phyloP scores from a whole-genome alignment of 73 alveolate genomes.

The Paramecium sexaurelia region DNA sequence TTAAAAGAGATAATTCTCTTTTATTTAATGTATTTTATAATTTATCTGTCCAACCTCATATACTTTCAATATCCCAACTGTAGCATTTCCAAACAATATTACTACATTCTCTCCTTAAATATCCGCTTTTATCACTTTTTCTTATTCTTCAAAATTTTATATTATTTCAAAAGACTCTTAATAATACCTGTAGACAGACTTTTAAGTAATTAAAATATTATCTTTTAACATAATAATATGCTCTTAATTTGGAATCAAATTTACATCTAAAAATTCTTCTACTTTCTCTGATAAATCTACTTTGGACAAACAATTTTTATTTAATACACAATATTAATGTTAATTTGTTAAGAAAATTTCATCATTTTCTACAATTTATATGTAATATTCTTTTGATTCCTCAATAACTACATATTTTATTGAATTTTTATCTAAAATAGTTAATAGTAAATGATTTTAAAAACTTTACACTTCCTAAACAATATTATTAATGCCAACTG shows the following conservation, averaged over 20 bases:
- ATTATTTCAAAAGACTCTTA: not conserved
- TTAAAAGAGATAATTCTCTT: not conserved
- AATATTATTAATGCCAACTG: not conserved
- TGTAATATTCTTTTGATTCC: not conserved
- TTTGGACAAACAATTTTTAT: not conserved
- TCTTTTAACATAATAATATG: not conserved
- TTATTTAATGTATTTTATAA: not conserved
- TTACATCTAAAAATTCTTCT: not conserved
- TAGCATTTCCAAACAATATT: not conserved
- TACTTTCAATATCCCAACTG: not conserved
- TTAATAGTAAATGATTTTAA: not conserved
- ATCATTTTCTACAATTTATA: not conserved
- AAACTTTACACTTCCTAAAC: not conserved
- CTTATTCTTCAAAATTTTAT: not conserved
- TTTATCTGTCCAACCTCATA: not conserved
- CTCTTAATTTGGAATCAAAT: not conserved
- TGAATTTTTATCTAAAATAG: not conserved
- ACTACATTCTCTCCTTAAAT: not conserved
- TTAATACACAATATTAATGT: not conserved
- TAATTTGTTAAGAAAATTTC: not conserved
- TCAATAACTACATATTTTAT: not conserved
- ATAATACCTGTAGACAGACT: not conserved
- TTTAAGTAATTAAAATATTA: not conserved
- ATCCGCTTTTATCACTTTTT: not conserved
- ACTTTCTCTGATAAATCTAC: not conserved